phyloP scores from a whole-genome alignment of 1,139 yeast species.

The Pichia norvegensis region DNA sequence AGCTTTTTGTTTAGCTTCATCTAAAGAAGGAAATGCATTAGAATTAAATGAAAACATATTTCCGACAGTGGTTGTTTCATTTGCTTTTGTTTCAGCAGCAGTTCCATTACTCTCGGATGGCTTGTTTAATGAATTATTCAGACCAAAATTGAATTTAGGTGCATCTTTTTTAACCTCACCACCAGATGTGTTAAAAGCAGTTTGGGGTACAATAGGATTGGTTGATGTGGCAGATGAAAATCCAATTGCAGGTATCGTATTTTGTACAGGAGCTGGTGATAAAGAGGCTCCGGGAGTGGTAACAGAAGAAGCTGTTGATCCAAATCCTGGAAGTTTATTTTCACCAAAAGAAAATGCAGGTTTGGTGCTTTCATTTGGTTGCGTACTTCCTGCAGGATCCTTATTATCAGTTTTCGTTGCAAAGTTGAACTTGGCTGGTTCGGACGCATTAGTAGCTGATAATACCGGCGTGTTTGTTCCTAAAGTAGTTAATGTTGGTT shows the following conservation, averaged over 20 bases:
- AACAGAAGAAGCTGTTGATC: slow-evolving; percentile 1
- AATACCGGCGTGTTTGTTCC: not conserved
- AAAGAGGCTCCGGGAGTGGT: slow-evolving; percentile 5
- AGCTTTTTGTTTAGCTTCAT: not conserved
- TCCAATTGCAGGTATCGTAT: not conserved
- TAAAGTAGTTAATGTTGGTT: not conserved
- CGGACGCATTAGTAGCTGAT: too few relatives aligned
- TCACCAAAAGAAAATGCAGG: slow-evolving; percentile 10
- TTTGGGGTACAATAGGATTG: not conserved
- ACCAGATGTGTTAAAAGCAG: not conserved
- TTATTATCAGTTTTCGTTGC: not conserved
- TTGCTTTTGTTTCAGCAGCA: not conserved
- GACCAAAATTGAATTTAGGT: not conserved
- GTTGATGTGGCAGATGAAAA: not conserved
- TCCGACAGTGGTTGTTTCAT: not conserved
- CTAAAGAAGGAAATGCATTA: slow-evolving; percentile 4
- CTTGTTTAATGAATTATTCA: not conserved
- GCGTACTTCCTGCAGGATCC: not conserved
- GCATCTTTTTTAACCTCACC: not conserved
- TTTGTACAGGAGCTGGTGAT: not conserved
- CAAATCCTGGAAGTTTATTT: not conserved
- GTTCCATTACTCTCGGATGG: not conserved
- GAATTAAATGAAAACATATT: slow-evolving; percentile 6
- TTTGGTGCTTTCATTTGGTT: not conserved
- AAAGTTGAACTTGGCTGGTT: not conserved